phyloP scores from a whole-genome alignment of 2,329 filamentous ascomycete genomes.

The Clonostachys chloroleuca region DNA sequence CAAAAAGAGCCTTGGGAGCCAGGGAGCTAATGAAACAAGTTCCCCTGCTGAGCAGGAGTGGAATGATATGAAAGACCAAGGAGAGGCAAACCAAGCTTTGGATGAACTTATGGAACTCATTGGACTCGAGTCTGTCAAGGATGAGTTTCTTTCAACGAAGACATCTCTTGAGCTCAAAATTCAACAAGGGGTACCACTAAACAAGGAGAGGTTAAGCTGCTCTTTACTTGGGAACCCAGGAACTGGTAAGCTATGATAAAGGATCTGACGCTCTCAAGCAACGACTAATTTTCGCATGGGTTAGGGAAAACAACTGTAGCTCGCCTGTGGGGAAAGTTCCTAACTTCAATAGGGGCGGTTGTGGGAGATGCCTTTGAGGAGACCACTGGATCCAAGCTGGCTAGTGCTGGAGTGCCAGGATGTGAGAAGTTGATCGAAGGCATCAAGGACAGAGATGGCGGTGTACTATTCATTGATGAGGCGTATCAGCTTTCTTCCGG shows the following conservation, averaged over 20 bases:
- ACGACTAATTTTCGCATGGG: neutral
- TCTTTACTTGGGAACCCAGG: constrained; percentile 70
- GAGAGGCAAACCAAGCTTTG: neutral
- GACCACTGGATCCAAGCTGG: constrained; percentile 63
- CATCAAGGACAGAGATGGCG: constrained; percentile 56
- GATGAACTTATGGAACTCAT: neutral
- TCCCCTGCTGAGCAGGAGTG: neutral
- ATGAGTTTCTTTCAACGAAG: neutral
- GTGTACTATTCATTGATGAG: constrained; percentile 74
- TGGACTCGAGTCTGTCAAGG: neutral
- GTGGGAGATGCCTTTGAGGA: constrained; percentile 59
- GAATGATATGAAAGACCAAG: constrained; percentile 4
- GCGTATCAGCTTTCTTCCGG: constrained; percentile 68
- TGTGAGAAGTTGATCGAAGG: constrained; percentile 43
- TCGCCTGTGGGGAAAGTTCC: constrained; percentile 62
- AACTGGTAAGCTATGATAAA: constrained; percentile 46
- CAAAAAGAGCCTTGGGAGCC: too few relatives aligned
- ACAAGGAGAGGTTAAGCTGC: constrained; percentile 54
- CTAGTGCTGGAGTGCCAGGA: constrained; percentile 54
- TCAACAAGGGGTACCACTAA: neutral
- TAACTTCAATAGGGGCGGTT: constrained; percentile 57
- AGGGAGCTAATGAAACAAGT: too few relatives aligned
- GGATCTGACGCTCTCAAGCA: constrained; percentile 6
- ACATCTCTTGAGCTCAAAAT: neutral
- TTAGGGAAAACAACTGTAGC: constrained; percentile 69